A percentile compares a stretch with the other conserved stretches of the same genome.
Evolutionary conservation across 2,329 filamentous ascomycete species (phyloP).

Genomic region (Monosporascus ibericus): DNA sequence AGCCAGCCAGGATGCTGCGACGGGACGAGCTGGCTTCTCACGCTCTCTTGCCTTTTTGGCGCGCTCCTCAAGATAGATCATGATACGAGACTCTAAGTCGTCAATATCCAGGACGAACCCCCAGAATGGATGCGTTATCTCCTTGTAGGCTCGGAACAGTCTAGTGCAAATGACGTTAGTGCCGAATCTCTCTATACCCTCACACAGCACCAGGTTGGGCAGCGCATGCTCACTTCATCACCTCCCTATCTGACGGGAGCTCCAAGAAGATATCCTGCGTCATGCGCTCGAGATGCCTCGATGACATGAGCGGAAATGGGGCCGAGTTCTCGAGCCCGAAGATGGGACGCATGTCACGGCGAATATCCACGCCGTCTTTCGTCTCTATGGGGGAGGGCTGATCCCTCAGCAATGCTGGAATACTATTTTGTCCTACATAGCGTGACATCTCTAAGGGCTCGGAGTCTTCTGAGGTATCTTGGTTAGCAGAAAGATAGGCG

Average conservation of each 20-base stretch:
- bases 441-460: slow-evolving; percentile 49
- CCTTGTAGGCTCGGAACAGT: slow-evolving; percentile 60
- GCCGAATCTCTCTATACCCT: not conserved
- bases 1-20: slow-evolving; percentile 60
- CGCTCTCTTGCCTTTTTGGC: slow-evolving; percentile 47
- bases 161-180: slow-evolving; percentile 27
- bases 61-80: slow-evolving; percentile 59
- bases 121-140: slow-evolving; percentile 63
- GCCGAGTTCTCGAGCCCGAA: slow-evolving; percentile 60
- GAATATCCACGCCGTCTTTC: slow-evolving; percentile 49
- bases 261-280: slow-evolving; percentile 56
- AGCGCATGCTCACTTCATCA: slow-evolving; percentile 52
- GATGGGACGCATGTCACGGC: slow-evolving; percentile 60
- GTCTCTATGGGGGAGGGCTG: slow-evolving; percentile 49
- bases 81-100: slow-evolving; percentile 57
- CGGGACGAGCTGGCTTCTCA: slow-evolving; percentile 40
- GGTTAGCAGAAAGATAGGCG: not conserved
- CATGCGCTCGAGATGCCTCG: slow-evolving; percentile 52
- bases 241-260: slow-evolving; percentile 58
- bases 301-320: slow-evolving; percentile 62
- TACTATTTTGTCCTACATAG: slow-evolving; percentile 63
- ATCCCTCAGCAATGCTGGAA: slow-evolving; percentile 58
- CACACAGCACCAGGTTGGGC: not conserved
- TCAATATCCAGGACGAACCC: slow-evolving; percentile 62
- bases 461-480: slow-evolving; percentile 37